These are phyloP conservation scores for Amanita pallidorosea DNA, from an alignment of 768 basidiomycete species.

Conservation along the genomic window DNA sequence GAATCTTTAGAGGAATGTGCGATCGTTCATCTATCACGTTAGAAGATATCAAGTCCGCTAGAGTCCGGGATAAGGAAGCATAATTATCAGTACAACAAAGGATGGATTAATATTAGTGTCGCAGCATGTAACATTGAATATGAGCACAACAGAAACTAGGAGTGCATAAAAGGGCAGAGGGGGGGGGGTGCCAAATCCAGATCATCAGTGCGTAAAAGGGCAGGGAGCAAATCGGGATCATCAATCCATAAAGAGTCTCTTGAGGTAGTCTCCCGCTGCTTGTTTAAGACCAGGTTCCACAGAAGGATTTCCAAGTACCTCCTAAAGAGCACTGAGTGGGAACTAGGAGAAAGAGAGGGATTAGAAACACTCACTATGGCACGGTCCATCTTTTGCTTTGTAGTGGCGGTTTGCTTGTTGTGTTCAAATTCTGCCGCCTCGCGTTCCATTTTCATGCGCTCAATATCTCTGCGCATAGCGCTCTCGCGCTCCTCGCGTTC, in stretches of 20 bases:
- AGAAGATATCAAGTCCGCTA: constrained; percentile 50
- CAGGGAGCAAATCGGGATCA: background rate
- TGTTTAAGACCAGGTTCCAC: constrained; percentile 53
- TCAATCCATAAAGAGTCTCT: constrained; percentile 47
- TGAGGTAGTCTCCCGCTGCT: constrained; percentile 62
- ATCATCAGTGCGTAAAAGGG: constrained; percentile 8
- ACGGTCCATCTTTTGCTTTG: constrained; percentile 53
- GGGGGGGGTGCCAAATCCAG: background rate
- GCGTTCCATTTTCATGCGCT: constrained; percentile 41
- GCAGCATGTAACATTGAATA: constrained; percentile 1
- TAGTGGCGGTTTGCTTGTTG: constrained; percentile 35
- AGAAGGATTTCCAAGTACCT: constrained; percentile 46
- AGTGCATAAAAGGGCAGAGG: constrained; percentile 5
- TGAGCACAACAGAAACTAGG: constrained; percentile 3
- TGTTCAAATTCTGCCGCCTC: constrained; percentile 48
- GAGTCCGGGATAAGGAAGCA: constrained; percentile 9
- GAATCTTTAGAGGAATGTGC: constrained; percentile 83
- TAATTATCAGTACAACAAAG: background rate
- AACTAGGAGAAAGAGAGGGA: background rate
- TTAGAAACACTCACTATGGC: constrained; percentile 40
- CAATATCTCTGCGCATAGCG: constrained; percentile 35
- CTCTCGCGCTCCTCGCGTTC: constrained; percentile 61
- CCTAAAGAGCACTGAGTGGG: constrained; percentile 17
- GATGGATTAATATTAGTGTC: constrained; percentile 3
- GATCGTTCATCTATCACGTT: constrained; percentile 67